Base-by-base conservation (phyloP, 306 rosid species). In the Calophaca sinica region DNA sequence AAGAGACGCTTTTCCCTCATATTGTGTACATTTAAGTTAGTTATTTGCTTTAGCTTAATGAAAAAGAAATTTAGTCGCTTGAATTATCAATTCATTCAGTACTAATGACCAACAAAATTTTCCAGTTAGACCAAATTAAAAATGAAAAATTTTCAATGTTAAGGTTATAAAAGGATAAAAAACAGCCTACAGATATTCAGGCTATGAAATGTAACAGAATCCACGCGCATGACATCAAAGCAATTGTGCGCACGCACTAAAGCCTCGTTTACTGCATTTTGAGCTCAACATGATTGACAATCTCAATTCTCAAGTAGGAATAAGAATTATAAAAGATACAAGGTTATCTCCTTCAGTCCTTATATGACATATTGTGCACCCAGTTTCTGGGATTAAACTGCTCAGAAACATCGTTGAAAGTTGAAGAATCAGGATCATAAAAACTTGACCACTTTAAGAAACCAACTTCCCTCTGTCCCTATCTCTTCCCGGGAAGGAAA, bases 1-100 rank as follows among this genome's bases (percentile, higher is more conserved):
- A 39, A 4, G 55, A 72, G 15, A 7, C 26, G 0, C 1, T 20
- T 50, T 71, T 64, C 46, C 2, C 29, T 29, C 26, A 4, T 41
- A 15, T 54, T 31, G 9, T 72, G 75, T 57, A 82, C 13, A 38
- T 64, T 63, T 39, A 31, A 14, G 45, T 64, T 68, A 54, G 59
- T 59, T 58, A 57, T 49, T 50, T 72, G 62, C 32, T 59, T 72
- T 65, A 77, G 67, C 52, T 65, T 50, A 77, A 14, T 38, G 60
- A 58, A 63, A 59, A 62, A 55, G 48, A 61, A 46, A 69, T 48
- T 71, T 58, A 10, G 10, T 3, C 1, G 45, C 72, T 32, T 38
- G 4, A 15, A 32, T 53, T 28, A 42, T 68, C 26, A 1, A 20
- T 26, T 58, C 32, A 28, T 45, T 79, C 10, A 4, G 32, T 32